Percentiles rank a stretch among this genome's conserved stretches.
These are phyloP conservation scores for Bothriochloa decipiens DNA, from an alignment of 176 grass and related monocot species.

Conservation along the genomic window DNA sequence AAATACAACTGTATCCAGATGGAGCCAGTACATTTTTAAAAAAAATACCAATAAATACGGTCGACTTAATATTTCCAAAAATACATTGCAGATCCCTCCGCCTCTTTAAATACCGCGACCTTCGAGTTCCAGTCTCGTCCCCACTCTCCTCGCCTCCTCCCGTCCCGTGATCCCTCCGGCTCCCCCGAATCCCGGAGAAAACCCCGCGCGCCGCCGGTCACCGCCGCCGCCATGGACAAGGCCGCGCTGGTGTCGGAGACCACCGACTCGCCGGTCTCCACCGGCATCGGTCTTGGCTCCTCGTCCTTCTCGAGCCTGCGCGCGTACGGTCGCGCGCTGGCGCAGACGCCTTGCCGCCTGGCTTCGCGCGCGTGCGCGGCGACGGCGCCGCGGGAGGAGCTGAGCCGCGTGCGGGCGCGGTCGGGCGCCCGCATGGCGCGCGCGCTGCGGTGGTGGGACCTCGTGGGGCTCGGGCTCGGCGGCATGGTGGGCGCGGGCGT, in stretches of 20 bases:
- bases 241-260: constrained; percentile 3
- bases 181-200: background rate
- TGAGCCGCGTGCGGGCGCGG: constrained; percentile 57
- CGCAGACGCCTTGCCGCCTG: constrained; percentile 46
- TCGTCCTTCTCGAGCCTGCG: constrained; percentile 49
- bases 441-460: constrained; percentile 68
- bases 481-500: constrained; percentile 70
- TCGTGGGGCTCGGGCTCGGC: constrained; percentile 61
- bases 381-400: constrained; percentile 61
- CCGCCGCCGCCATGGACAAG: constrained; percentile 37
- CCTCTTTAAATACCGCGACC: background rate
- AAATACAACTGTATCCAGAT: too few relatives aligned
- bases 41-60: too few relatives aligned
- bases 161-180: background rate
- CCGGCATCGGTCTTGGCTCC: constrained; percentile 38
- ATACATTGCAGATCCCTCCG: too few relatives aligned
- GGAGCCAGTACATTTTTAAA: too few relatives aligned
- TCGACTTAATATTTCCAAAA: too few relatives aligned
- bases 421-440: constrained; percentile 57
- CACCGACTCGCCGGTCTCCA: background rate
- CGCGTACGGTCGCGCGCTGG: constrained; percentile 55
- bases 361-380: constrained; percentile 47
- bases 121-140: too few relatives aligned
- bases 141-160: background rate
- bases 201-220: background rate